Conservation (phyloP, 176 grass and related monocot genomes). For the Tuctoria greenei region DNA sequence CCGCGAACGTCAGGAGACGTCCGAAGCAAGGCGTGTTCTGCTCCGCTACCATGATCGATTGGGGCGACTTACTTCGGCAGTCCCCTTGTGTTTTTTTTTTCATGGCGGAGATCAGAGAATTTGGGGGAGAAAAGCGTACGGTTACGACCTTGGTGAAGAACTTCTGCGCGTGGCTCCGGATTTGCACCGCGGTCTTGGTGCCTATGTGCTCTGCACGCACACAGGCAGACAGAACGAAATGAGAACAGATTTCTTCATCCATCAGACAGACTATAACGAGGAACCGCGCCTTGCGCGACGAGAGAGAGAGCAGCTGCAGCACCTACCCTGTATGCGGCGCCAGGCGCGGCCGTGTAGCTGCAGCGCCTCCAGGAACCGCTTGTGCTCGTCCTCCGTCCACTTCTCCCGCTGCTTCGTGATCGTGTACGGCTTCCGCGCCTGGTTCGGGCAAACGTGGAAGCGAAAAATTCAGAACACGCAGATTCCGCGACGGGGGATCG, state of each 20-base stretch:
- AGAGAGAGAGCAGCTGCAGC: background rate
- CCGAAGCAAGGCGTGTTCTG: background rate
- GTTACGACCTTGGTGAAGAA: conserved; percentile 93
- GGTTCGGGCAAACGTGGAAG: background rate
- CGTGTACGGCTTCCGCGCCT: conserved; percentile 93
- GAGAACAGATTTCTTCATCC: background rate
- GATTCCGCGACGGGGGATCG: background rate
- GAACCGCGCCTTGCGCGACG: background rate
- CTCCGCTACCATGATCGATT: conserved; percentile 36
- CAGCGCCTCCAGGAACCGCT: conserved; percentile 78
- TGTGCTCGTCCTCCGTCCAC: conserved; percentile 93
- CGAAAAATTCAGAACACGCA: background rate
- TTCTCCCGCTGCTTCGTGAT: conserved; percentile 96
- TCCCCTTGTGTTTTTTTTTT: conserved; percentile 37
- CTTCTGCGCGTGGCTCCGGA: conserved; percentile 98
- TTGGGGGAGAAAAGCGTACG: conserved; percentile 10
- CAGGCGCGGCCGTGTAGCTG: conserved; percentile 83
- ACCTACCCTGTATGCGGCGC: conserved; percentile 85
- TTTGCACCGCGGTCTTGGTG: conserved; percentile 94
- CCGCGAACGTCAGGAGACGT: conserved; percentile 16
- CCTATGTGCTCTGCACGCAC: conserved; percentile 69
- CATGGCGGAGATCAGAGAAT: conserved; percentile 33
- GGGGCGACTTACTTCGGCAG: conserved; percentile 49
- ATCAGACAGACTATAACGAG: background rate
- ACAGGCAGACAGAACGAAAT: background rate